Conservation (phyloP, 1,284 basidiomycete genomes). For the Leucoagaricus sp. region DNA sequence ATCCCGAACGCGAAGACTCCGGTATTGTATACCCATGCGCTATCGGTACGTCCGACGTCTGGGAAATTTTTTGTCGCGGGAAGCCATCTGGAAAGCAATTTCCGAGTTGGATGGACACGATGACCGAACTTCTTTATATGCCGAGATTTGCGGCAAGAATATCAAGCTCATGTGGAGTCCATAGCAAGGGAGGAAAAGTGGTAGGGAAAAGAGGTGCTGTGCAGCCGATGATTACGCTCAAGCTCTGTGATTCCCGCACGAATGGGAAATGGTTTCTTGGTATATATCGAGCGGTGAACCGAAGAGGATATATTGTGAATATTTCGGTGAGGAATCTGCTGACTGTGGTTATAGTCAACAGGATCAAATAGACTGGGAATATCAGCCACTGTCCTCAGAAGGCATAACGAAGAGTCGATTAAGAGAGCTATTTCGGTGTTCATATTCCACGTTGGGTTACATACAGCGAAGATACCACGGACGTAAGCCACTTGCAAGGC, state of each 20-base stretch:
- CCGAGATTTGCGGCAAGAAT: slow-evolving; percentile 4
- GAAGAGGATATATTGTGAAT: background rate
- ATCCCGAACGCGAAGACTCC: background rate
- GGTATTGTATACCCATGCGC: background rate
- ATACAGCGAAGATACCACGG: background rate
- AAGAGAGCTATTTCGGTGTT: background rate
- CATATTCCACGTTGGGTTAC: background rate
- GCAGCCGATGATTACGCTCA: background rate
- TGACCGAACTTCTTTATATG: slow-evolving; percentile 1
- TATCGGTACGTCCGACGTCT: background rate
- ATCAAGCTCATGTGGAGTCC: background rate
- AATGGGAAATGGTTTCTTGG: background rate
- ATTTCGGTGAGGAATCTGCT: background rate
- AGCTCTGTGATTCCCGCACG: background rate
- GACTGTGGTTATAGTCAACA: slow-evolving; percentile 4
- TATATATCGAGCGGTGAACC: background rate
- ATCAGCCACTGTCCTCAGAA: background rate
- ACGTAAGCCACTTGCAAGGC: background rate
- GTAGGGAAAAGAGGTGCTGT: background rate
- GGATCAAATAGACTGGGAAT: background rate
- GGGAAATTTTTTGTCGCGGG: background rate
- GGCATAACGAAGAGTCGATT: slow-evolving; percentile 5
- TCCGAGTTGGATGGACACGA: slow-evolving; percentile 1
- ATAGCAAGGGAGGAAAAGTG: background rate
- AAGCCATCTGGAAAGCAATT: slow-evolving; percentile 5